Conservation (phyloP, 805 yeast genomes). For the Ogataea corticis region DNA sequence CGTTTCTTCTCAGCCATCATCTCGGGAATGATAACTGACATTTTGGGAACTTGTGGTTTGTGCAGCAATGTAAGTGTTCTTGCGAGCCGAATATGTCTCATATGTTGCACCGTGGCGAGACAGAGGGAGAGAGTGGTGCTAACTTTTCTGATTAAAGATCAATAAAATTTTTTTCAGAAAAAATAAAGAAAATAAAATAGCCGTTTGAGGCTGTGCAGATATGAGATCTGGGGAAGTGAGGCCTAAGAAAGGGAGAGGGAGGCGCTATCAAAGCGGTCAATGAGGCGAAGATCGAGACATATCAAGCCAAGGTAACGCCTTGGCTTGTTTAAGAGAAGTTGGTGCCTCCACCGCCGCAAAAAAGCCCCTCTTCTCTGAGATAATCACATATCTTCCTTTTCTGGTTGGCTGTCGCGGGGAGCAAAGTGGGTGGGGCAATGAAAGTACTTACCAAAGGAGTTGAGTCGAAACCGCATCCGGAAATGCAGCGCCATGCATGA, state of each 20-base stretch:
- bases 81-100: too few relatives aligned
- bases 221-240: background rate
- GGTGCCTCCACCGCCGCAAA: too few relatives aligned
- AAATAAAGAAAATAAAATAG: background rate
- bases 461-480: too few relatives aligned
- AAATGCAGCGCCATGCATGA: too few relatives aligned
- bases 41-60: constrained; percentile 25
- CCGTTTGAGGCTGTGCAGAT: constrained; percentile 6
- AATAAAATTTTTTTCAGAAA: background rate
- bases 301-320: too few relatives aligned
- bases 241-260: too few relatives aligned
- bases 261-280: too few relatives aligned
- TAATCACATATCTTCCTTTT: background rate
- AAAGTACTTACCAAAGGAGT: too few relatives aligned
- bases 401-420: background rate
- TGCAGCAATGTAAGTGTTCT: background rate
- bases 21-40: background rate
- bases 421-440: too few relatives aligned
- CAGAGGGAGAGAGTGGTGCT: background rate
- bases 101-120: background rate
- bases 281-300: too few relatives aligned
- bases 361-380: too few relatives aligned
- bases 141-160: background rate
- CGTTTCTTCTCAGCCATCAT: constrained; percentile 1
- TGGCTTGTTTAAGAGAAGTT: too few relatives aligned